Evolutionary conservation across 192 early-diverging fungal species (phyloP).

Genomic region (Geranomyces variabilis): DNA sequence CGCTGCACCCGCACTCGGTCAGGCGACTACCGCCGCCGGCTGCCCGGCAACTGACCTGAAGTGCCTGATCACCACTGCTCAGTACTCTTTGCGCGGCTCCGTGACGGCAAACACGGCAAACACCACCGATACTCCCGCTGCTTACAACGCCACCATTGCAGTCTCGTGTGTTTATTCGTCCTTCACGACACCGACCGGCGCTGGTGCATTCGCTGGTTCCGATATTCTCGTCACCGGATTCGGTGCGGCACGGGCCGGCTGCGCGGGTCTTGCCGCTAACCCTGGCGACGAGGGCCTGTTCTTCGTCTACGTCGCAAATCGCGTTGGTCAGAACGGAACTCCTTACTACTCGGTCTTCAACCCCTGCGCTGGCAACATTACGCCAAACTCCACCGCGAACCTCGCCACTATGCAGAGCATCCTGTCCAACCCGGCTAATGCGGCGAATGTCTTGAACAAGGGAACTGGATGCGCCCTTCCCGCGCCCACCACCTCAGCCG

Average conservation of each 20-base stretch:
- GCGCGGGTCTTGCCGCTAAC: conserved; percentile 21
- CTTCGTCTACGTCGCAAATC: conserved; percentile 29
- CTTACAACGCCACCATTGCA: conserved; percentile 32
- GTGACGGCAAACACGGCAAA: conserved; percentile 23
- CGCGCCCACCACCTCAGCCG: background rate
- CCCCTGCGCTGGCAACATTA: conserved; percentile 23
- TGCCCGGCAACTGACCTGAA: conserved; percentile 1
- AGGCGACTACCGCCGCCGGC: conserved; percentile 5
- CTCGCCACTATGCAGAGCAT: conserved; percentile 14
- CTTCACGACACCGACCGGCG: background rate
- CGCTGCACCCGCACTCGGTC: background rate
- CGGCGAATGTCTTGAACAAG: background rate
- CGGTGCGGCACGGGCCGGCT: conserved; percentile 12
- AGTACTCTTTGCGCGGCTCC: conserved; percentile 31
- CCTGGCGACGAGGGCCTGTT: conserved; percentile 9
- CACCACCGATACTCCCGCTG: conserved; percentile 10
- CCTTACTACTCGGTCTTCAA: conserved; percentile 36
- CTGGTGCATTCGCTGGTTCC: conserved; percentile 8
- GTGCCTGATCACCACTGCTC: conserved; percentile 29
- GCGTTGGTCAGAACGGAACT: conserved; percentile 1
- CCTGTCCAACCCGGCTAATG: conserved; percentile 16
- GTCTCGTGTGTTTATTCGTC: conserved; percentile 35
- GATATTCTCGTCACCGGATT: conserved; percentile 30
- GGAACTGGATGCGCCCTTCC: conserved; percentile 16
- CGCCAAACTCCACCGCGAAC: conserved; percentile 17